Percentiles rank a stretch among this genome's conserved stretches.
These are phyloP conservation scores for Tetratostichococcus sp. DNA, from an alignment of 139 green algal genomes.

Conservation along the genomic window DNA sequence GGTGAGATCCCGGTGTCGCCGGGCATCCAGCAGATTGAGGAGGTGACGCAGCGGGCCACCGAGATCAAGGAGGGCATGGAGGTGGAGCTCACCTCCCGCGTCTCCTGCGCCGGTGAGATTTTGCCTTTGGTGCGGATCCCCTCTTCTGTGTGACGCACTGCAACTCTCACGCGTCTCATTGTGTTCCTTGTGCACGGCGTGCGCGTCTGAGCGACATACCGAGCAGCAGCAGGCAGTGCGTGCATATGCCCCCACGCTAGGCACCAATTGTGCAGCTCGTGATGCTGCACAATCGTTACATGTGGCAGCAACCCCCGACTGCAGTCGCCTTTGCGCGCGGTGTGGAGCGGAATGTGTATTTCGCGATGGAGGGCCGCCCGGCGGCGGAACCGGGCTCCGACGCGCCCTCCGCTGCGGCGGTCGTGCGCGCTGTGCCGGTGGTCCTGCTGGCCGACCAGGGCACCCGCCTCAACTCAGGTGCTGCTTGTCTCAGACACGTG, in stretches of 20 bases:
- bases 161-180: no score
- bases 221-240: no score
- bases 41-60: constrained; percentile 27
- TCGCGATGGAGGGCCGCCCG: constrained; percentile 44
- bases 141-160: no score
- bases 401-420: background rate
- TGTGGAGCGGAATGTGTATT: constrained; percentile 66
- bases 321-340: constrained; percentile 67
- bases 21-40: constrained; percentile 15
- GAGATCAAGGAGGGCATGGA: constrained; percentile 42
- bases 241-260: no score
- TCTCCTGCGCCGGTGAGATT: constrained; percentile 42
- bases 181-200: no score
- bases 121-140: no score
- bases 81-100: constrained; percentile 28
- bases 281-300: background rate
- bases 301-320: no score
- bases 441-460: background rate
- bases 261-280: background rate
- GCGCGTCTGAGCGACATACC: no score
- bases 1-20: constrained; percentile 19
- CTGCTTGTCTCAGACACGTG: no score
- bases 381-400: background rate
- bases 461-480: background rate
- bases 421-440: background rate